Conservation (phyloP, 2,329 filamentous ascomycete genomes). For the Botryotinia narcissicola region DNA sequence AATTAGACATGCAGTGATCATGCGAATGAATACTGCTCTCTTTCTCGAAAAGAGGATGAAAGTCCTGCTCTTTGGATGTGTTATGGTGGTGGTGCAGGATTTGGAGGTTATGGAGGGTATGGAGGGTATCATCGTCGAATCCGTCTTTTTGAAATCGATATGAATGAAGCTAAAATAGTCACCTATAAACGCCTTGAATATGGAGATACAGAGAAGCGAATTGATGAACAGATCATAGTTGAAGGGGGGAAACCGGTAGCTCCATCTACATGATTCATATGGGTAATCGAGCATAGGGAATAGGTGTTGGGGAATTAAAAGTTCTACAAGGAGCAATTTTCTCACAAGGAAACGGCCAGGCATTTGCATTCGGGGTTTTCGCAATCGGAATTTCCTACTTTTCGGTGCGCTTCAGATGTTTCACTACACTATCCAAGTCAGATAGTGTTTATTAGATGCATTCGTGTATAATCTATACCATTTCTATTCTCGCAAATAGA, state of each 20-base stretch:
- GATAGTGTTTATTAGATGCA: not conserved
- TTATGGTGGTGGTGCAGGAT: slow-evolving; percentile 87
- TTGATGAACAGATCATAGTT: slow-evolving; percentile 66
- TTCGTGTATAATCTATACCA: not conserved
- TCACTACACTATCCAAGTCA: not conserved
- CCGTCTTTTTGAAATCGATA: slow-evolving; percentile 88
- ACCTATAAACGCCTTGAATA: slow-evolving; percentile 90
- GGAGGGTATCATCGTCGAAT: slow-evolving; percentile 79
- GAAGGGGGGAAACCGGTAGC: slow-evolving; percentile 50
- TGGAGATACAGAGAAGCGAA: slow-evolving; percentile 50
- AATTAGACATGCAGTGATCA: slow-evolving; percentile 66
- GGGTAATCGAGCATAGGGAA: not conserved
- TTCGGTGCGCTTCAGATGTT: not conserved
- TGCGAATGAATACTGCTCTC: slow-evolving; percentile 92
- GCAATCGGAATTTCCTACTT: not conserved
- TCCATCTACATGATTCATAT: not conserved
- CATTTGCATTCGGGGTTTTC: not conserved
- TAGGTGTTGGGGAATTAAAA: not conserved
- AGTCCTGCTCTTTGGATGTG: slow-evolving; percentile 92
- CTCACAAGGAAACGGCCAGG: not conserved
- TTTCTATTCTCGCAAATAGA: not conserved
- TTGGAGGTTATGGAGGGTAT: slow-evolving; percentile 94
- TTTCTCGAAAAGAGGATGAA: slow-evolving; percentile 46
- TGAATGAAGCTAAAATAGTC: slow-evolving; percentile 80
- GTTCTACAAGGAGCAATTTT: not conserved